A percentile compares a stretch with the other conserved stretches of the same genome.
Evolutionary conservation across 1,284 basidiomycete species (phyloP).

Genomic region (Fereydounia khargensis): DNA sequence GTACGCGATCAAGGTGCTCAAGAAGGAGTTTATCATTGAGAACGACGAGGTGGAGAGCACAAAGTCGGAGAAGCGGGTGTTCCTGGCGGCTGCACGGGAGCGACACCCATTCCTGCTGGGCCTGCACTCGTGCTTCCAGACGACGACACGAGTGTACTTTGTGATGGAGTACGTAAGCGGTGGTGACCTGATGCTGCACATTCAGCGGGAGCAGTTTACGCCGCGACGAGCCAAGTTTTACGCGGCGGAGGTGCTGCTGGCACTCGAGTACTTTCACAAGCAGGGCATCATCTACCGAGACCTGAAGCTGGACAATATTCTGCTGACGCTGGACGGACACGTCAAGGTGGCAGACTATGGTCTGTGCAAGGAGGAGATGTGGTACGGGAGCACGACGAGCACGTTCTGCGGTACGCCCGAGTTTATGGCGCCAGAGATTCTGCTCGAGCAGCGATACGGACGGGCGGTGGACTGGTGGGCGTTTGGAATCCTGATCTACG

Average conservation of each 20-base stretch:
- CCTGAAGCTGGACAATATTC: constrained; percentile 96
- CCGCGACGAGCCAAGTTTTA: constrained; percentile 92
- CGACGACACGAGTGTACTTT: constrained; percentile 90
- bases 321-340: constrained; percentile 93
- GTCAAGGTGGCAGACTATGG: constrained; percentile 99
- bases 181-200: constrained; percentile 78
- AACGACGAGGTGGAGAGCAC: constrained; percentile 99
- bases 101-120: constrained; percentile 96
- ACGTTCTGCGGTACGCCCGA: constrained; percentile 99
- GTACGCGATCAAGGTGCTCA: constrained; percentile 99
- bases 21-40: constrained; percentile 99
- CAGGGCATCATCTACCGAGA: constrained; percentile 87
- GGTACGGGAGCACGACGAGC: constrained; percentile 91
- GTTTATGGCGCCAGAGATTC: constrained; percentile 99
- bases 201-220: constrained; percentile 77
- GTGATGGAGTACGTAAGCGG: constrained; percentile 75
- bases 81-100: constrained; percentile 90
- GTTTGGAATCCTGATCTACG: constrained; percentile 96
- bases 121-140: constrained; percentile 99
- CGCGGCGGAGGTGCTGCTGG: constrained; percentile 93
- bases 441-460: constrained; percentile 95
- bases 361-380: constrained; percentile 99
- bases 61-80: constrained; percentile 97
- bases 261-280: constrained; percentile 95
- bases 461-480: constrained; percentile 99